Conservation (phyloP, 176 grass and related monocot species). For the Cocos nucifera region DNA sequence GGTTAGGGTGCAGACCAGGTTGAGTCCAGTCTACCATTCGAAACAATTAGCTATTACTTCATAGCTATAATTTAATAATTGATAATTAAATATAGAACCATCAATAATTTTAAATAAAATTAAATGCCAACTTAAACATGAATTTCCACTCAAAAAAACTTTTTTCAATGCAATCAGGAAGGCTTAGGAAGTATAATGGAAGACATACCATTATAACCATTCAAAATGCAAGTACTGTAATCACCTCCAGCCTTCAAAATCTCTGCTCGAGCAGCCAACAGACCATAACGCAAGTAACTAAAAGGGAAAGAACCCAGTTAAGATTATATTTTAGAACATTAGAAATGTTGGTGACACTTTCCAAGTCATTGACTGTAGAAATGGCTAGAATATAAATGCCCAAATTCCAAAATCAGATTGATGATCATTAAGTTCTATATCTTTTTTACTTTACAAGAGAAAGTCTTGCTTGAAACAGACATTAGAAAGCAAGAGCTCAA, state of each 20-base stretch:
- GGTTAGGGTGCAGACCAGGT: too few relatives aligned
- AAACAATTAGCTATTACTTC: too few relatives aligned
- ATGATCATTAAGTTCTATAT: too few relatives aligned
- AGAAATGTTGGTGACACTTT: neutral
- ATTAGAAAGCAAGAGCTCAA: neutral
- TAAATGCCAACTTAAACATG: neutral
- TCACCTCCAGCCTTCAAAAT: slow-evolving; percentile 63
- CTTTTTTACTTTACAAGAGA: neutral
- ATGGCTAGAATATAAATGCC: too few relatives aligned
- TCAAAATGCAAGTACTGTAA: slow-evolving; percentile 59
- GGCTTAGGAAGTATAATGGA: neutral
- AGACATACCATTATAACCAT: slow-evolving; percentile 68
- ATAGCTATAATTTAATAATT: neutral
- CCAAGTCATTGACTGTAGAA: too few relatives aligned
- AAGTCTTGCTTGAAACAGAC: neutral
- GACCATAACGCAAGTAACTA: slow-evolving; percentile 92
- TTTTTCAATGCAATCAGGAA: neutral
- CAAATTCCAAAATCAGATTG: too few relatives aligned
- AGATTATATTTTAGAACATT: too few relatives aligned
- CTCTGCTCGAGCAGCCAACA: slow-evolving; percentile 94
- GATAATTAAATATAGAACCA: neutral
- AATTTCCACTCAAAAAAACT: slow-evolving; percentile 1
- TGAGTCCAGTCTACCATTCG: too few relatives aligned
- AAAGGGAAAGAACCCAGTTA: slow-evolving; percentile 4
- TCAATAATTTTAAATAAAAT: slow-evolving; percentile 1